phyloP scores from a whole-genome alignment of 352 stramenopile species.

The Globisporangium ultimum region DNA sequence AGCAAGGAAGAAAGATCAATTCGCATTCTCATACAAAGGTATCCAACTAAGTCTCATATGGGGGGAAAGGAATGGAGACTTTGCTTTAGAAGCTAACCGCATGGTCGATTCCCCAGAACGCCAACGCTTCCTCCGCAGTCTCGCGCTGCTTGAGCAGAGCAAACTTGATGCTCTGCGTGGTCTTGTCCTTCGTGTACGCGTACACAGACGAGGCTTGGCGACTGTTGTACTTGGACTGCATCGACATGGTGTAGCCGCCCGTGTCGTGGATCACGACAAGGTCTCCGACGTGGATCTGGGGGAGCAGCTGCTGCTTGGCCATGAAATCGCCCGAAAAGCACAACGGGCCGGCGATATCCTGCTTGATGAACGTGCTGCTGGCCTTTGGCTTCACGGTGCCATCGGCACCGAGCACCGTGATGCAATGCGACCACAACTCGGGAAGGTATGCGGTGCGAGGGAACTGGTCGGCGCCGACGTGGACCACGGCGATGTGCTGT shows the following conservation, averaged over 20 bases:
- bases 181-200: constrained; percentile 34
- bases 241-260: constrained; percentile 86
- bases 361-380: constrained; percentile 36
- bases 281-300: constrained; percentile 71
- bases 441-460: constrained; percentile 85
- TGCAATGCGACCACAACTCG: constrained; percentile 77
- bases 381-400: constrained; percentile 41
- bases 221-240: constrained; percentile 90
- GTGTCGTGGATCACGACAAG: constrained; percentile 85
- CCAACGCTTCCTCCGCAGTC: constrained; percentile 58
- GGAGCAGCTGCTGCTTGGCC: constrained; percentile 65
- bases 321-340: constrained; percentile 93
- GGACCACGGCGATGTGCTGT: constrained; percentile 80
- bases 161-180: constrained; percentile 32
- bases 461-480: constrained; percentile 91
- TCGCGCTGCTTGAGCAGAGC: constrained; percentile 64
- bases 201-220: constrained; percentile 64
- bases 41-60: neutral
- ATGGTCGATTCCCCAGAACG: constrained; percentile 64
- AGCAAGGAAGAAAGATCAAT: neutral
- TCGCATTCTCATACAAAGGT: neutral
- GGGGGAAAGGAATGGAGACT: constrained; percentile 3
- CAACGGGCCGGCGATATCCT: constrained; percentile 89
- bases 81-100: constrained; percentile 28
- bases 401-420: constrained; percentile 59